Evolutionary conservation across 164 flowering plant species (phyloP), one percentile per base, ranked within the genome.

Genomic region (Magnolia sinica): DNA sequence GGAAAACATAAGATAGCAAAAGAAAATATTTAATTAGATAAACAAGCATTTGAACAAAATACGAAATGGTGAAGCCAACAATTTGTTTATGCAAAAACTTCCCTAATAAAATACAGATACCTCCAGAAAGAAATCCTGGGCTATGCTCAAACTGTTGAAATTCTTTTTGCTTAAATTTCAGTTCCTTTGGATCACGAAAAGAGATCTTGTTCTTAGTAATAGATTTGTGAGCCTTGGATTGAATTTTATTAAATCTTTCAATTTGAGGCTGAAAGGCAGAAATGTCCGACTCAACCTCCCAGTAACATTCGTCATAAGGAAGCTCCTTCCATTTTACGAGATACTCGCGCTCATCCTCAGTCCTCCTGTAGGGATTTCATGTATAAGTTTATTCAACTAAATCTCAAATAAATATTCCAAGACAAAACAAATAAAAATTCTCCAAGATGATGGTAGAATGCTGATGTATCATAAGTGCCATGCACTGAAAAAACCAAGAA

Each of bases 251-350:
- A 79, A 87, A 96, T 74, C 78, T 93, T 76, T 91, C 95, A 51
- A 96, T 91, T 86, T 96, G 96, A 76, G 87, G 82, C 76, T 86
- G 90, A 82, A 94, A 96, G 19, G 97, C 87, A 78, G 96, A 88
- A 73, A 96, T 91, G 73, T 94, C 98, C 3, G 93, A 87, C 73
- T 89, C 98, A 79, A 79, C 80, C 80, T 96, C 99, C 99, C 99
- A 96, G 63, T 85, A 89, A 64, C 98, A 94, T 80, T 96, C 98
- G 79, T 96, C 98, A 83, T 96, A 94, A 4, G 85, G 9, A 77
- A 96, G 98, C 74, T 94, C 98, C 83, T 94, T 94, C 89, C 91
- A 96, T 82, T 96, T 96, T 50, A 96, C 98, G 83, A 92, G 82
- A 85, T 93, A 94, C 83, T 96, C 96, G 82, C 88, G 94, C 77